A percentile compares a stretch with the other conserved stretches of the same genome.
Conservation (phyloP, 169 alveolate genomes). For the Plasmodium sp. region DNA sequence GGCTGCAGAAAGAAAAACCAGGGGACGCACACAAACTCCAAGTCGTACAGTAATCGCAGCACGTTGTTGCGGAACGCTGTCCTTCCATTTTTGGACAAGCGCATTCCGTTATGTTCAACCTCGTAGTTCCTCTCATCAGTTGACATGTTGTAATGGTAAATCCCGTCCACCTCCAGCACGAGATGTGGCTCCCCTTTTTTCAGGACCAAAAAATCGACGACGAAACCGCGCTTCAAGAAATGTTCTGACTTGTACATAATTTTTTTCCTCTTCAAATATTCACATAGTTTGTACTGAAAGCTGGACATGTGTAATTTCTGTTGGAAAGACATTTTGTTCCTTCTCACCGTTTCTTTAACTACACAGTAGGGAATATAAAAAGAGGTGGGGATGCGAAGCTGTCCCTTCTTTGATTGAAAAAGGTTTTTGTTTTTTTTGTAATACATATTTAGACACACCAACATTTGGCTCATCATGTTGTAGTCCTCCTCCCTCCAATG, state of each 20-base stretch:
- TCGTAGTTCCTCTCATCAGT: slow-evolving; percentile 17
- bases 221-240: slow-evolving; percentile 40
- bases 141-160: slow-evolving; percentile 58
- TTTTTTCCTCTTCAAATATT: slow-evolving; percentile 44
- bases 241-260: slow-evolving; percentile 49
- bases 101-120: slow-evolving; percentile 20
- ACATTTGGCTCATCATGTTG: slow-evolving; percentile 47
- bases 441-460: slow-evolving; percentile 31
- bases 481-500: slow-evolving; percentile 20
- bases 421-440: slow-evolving; percentile 1
- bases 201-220: slow-evolving; percentile 36
- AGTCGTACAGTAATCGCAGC: not conserved
- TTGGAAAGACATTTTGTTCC: not conserved
- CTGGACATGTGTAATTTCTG: slow-evolving; percentile 58
- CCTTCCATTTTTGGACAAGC: slow-evolving; percentile 37
- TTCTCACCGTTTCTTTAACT: slow-evolving; percentile 23
- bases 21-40: slow-evolving; percentile 47
- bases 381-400: not conserved
- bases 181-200: slow-evolving; percentile 22
- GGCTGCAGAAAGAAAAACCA: slow-evolving; percentile 52
- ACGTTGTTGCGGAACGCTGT: slow-evolving; percentile 45
- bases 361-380: slow-evolving; percentile 36
- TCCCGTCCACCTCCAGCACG: slow-evolving; percentile 51
- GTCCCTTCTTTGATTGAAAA: not conserved
- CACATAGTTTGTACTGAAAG: slow-evolving; percentile 56